Evolutionary conservation across 805 yeast species (phyloP).

Genomic region (Candida andamanensis): DNA sequence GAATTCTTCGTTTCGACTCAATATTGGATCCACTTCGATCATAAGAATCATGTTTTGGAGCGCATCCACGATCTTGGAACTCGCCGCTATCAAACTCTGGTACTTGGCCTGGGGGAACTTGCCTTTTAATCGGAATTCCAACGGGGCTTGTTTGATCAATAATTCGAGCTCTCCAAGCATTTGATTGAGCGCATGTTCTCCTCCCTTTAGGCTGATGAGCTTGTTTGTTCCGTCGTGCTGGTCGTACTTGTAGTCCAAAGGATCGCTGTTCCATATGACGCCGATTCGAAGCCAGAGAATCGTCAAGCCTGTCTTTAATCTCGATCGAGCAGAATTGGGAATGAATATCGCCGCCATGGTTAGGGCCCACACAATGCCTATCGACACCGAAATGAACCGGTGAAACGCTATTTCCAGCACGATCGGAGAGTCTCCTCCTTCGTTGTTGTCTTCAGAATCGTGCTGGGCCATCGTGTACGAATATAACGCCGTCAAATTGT

Average conservation of each 20-base stretch:
- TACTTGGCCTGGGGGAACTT: conserved; percentile 56
- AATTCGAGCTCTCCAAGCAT: conserved; percentile 57
- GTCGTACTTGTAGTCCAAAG: conserved; percentile 43
- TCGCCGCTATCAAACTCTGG: conserved; percentile 44
- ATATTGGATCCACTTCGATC: conserved; percentile 54
- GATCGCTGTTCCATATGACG: conserved; percentile 73
- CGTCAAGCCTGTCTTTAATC: conserved; percentile 61
- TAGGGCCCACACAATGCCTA: conserved; percentile 76
- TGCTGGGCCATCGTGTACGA: conserved; percentile 62
- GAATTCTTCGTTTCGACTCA: conserved; percentile 48
- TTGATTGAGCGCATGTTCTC: conserved; percentile 43
- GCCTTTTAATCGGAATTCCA: conserved; percentile 72
- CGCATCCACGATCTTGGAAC: conserved; percentile 66
- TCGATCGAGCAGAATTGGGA: conserved; percentile 71
- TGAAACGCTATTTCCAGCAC: conserved; percentile 74
- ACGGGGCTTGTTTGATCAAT: conserved; percentile 64
- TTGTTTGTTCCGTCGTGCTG: conserved; percentile 10
- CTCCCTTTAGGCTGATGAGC: conserved; percentile 45
- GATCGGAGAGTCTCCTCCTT: conserved; percentile 66
- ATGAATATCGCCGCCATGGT: conserved; percentile 58
- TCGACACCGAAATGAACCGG: conserved; percentile 63
- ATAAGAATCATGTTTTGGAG: conserved; percentile 69
- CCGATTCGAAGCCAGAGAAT: conserved; percentile 78
- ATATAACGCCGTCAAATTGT: conserved; percentile 72
- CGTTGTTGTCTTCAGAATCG: conserved; percentile 54